phyloP scores from a whole-genome alignment of 768 basidiomycete species.

The Serendipita sp. region DNA sequence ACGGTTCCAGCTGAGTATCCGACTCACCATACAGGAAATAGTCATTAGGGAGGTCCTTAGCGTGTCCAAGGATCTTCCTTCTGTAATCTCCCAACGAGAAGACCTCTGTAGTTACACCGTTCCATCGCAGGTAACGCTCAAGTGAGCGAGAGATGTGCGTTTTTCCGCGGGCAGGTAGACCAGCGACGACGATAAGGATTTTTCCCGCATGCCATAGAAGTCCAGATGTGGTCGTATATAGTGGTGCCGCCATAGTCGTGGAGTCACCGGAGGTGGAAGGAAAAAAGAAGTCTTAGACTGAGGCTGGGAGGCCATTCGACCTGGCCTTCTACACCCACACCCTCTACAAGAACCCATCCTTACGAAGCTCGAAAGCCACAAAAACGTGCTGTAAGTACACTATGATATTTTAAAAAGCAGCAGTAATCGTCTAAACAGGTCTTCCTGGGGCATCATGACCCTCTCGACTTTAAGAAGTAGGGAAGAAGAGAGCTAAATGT shows the following conservation, averaged over 20 bases:
- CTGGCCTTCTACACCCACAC: no score
- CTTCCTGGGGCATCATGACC: no score
- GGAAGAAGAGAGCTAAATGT: no score
- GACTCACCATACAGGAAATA: slow-evolving; percentile 70
- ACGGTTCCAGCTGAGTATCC: background rate
- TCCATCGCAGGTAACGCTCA: slow-evolving; percentile 96
- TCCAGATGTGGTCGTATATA: slow-evolving; percentile 57
- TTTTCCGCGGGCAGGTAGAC: slow-evolving; percentile 86
- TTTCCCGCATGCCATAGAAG: slow-evolving; percentile 86
- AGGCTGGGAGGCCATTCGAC: background rate
- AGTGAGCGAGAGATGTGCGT: slow-evolving; percentile 92
- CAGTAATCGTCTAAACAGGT: no score
- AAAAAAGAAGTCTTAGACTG: background rate
- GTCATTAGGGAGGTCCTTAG: slow-evolving; percentile 74
- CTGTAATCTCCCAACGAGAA: slow-evolving; percentile 92
- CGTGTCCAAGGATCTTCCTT: slow-evolving; percentile 73
- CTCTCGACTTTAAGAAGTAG: no score
- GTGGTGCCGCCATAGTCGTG: slow-evolving; percentile 65
- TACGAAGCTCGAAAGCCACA: no score
- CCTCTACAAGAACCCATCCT: no score
- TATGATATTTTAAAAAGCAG: no score
- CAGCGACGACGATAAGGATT: slow-evolving; percentile 83
- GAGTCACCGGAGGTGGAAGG: background rate
- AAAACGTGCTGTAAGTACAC: no score
- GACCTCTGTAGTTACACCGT: slow-evolving; percentile 90